phyloP scores from a whole-genome alignment of 148 eudicot species.

The Rheum nobile region DNA sequence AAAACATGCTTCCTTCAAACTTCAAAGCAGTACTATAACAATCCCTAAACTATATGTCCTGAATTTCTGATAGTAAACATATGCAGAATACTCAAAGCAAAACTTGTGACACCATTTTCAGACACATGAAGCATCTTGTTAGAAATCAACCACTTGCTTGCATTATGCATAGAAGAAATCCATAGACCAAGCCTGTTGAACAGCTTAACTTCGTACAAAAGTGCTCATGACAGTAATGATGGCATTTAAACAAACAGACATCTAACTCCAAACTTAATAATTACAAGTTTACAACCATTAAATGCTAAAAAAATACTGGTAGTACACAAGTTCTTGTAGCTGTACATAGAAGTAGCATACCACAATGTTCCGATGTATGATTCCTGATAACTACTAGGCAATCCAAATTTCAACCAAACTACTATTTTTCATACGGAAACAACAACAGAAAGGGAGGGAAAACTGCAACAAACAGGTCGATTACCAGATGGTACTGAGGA shows the following conservation, averaged over 20 bases:
- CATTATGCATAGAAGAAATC: not conserved
- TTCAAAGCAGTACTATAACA: no score
- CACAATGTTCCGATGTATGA: not conserved
- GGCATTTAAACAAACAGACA: not conserved
- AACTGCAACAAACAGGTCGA: not conserved
- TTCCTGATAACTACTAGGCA: not conserved
- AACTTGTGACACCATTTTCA: not conserved
- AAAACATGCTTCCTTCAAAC: no score
- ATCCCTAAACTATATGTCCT: no score
- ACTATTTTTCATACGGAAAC: not conserved
- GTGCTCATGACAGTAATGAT: not conserved
- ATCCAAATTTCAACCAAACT: not conserved
- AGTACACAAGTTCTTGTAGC: not conserved
- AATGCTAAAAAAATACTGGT: no score
- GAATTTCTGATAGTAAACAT: no score
- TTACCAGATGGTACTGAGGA: conserved; percentile 33
- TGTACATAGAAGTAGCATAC: not conserved
- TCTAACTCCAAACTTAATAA: not conserved
- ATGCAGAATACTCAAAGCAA: not conserved
- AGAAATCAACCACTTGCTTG: not conserved
- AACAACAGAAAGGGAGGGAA: conserved; percentile 1
- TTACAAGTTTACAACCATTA: no score
- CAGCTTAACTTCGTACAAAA: not conserved
- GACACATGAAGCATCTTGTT: not conserved
- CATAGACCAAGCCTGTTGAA: not conserved